phyloP scores from a whole-genome alignment of 345 rosid species.

The Gossypium ekmanianum region DNA sequence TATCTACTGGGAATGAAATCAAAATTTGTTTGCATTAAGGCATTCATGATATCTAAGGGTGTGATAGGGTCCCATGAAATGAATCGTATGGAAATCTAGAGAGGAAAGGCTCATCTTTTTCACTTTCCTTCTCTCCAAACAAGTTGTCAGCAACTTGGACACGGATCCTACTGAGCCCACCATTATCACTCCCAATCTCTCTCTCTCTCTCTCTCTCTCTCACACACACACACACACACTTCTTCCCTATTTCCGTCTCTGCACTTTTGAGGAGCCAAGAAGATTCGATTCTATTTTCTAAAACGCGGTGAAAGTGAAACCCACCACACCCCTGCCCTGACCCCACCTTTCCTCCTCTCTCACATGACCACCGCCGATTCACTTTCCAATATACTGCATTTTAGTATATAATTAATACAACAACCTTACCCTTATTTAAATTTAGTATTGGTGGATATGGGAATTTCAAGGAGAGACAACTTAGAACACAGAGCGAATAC shows the following conservation, averaged over 20 bases:
- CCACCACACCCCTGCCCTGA: conserved; percentile 25
- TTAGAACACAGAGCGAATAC: conserved; percentile 47
- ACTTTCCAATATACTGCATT: conserved; percentile 7
- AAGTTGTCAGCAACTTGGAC: conserved; percentile 51
- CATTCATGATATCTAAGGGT: conserved; percentile 4
- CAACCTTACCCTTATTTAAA: conserved; percentile 17
- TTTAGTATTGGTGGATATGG: conserved; percentile 3
- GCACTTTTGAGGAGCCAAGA: conserved; percentile 38
- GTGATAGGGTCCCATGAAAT: neutral
- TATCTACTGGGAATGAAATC: neutral
- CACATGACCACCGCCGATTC: conserved; percentile 54
- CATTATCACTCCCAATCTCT: conserved; percentile 23
- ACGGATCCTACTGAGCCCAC: conserved; percentile 49
- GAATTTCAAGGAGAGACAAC: conserved; percentile 55
- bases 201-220: neutral
- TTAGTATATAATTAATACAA: conserved; percentile 11
- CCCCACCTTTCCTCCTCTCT: neutral
- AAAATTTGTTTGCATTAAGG: conserved; percentile 24
- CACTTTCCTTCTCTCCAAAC: conserved; percentile 3
- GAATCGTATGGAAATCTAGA: conserved; percentile 35
- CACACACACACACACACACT: neutral
- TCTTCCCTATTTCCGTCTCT: conserved; percentile 2
- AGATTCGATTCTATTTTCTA: conserved; percentile 59
- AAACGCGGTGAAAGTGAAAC: conserved; percentile 42
- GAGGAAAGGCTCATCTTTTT: conserved; percentile 18